Conservation (phyloP, 352 stramenopile species). For the Globisporangium sylvaticum region DNA sequence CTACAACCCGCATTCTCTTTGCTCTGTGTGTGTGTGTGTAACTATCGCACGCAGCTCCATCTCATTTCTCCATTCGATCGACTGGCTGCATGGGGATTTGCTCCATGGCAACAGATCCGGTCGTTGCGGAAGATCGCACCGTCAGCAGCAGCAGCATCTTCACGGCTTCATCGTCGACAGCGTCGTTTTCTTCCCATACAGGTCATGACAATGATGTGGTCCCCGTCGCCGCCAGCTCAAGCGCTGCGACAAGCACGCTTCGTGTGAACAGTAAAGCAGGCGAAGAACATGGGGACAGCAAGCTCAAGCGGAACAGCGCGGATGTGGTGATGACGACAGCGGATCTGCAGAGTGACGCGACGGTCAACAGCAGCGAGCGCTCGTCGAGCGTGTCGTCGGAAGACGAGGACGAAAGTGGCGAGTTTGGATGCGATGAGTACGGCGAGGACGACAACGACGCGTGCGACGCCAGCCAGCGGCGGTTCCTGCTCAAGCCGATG, state of each 20-base stretch:
- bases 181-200: not conserved
- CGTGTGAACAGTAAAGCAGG: not conserved
- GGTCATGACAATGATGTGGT: not conserved
- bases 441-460: constrained; percentile 3
- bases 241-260: not conserved
- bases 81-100: constrained; percentile 10
- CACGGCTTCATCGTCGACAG: not conserved
- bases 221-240: not conserved
- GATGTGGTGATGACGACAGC: not conserved
- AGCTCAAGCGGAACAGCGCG: not conserved
- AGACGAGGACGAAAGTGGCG: not conserved
- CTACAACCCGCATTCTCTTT: not conserved
- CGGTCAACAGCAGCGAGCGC: constrained; percentile 16
- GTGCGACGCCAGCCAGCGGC: constrained; percentile 1
- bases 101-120: constrained; percentile 6
- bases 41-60: not conserved
- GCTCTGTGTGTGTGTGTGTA: not conserved
- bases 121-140: constrained; percentile 9
- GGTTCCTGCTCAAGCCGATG: constrained; percentile 73
- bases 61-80: not conserved
- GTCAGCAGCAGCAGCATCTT: not conserved
- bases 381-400: constrained; percentile 12
- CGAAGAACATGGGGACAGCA: not conserved
- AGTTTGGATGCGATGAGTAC: constrained; percentile 17
- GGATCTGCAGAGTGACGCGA: constrained; percentile 13